phyloP scores from a whole-genome alignment of 1,139 yeast genomes.

The Geotrichum citri-aurantii region DNA sequence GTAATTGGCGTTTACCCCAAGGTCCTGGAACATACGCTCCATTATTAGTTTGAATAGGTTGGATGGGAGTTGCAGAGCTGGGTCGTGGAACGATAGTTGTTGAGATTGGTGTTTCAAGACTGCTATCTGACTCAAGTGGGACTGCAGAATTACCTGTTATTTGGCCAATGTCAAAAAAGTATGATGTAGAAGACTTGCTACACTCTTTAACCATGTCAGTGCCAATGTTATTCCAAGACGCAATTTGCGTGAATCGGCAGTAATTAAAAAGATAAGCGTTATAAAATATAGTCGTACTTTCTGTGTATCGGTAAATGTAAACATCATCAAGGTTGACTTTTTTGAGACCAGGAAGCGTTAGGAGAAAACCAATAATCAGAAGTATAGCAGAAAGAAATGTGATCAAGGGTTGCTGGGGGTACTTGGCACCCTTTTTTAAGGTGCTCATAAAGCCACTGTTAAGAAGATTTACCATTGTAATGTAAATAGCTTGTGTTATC shows the following conservation, averaged over 20 bases:
- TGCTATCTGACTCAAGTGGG: neutral
- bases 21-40: neutral
- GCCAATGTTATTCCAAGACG: neutral
- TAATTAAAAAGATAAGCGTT: constrained; percentile 1
- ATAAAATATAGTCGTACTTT: neutral
- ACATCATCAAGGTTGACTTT: neutral
- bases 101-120: too few relatives aligned
- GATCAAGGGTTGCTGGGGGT: neutral
- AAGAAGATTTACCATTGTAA: too few relatives aligned
- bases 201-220: neutral
- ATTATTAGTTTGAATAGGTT: neutral
- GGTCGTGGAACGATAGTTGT: too few relatives aligned
- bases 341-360: neutral
- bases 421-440: too few relatives aligned
- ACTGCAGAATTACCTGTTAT: neutral
- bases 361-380: neutral
- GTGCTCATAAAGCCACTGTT: too few relatives aligned
- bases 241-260: neutral
- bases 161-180: neutral
- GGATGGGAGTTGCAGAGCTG: neutral
- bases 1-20: too few relatives aligned
- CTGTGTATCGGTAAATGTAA: neutral
- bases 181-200: neutral
- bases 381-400: neutral
- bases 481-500: too few relatives aligned